Evolutionary conservation across 2,329 filamentous ascomycete genomes (phyloP).

Genomic region (Neopestalotiopsis rosae): DNA sequence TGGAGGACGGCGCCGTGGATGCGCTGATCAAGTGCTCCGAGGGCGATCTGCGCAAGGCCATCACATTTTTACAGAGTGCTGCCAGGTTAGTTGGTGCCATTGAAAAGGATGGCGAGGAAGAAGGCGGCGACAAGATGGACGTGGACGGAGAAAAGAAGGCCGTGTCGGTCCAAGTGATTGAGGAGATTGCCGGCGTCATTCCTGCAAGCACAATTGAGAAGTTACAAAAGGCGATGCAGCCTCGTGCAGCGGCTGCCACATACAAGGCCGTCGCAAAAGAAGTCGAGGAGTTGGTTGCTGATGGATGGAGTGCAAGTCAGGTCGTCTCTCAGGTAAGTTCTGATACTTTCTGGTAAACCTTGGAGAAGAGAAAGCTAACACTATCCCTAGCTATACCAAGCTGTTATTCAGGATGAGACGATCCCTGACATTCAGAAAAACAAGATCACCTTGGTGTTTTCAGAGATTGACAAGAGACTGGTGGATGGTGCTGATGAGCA

Average conservation of each 20-base stretch:
- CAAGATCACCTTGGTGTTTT: conserved; percentile 86
- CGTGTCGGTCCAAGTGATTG: conserved; percentile 80
- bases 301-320: conserved; percentile 95
- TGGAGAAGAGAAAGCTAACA: conserved; percentile 13
- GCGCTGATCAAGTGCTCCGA: conserved; percentile 87
- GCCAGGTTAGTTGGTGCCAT: conserved; percentile 81
- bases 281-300: conserved; percentile 89
- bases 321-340: conserved; percentile 75
- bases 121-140: conserved; percentile 58
- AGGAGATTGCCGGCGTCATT: conserved; percentile 96
- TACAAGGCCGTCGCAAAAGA: conserved; percentile 79
- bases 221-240: conserved; percentile 78
- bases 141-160: conserved; percentile 65
- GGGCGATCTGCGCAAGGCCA: conserved; percentile 93
- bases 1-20: conserved; percentile 82
- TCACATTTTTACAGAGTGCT: conserved; percentile 95
- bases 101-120: conserved; percentile 48
- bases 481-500: conserved; percentile 97
- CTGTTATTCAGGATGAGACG: conserved; percentile 81
- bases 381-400: conserved; percentile 73
- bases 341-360: neutral
- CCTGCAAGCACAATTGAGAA: conserved; percentile 74
- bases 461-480: conserved; percentile 90
- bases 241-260: conserved; percentile 64
- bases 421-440: conserved; percentile 88